Evolutionary conservation across 495 filamentous ascomycete genomes (phyloP), one percentile per base, ranked within the genome.

Genomic region (Hyaloscypha bicolor): DNA sequence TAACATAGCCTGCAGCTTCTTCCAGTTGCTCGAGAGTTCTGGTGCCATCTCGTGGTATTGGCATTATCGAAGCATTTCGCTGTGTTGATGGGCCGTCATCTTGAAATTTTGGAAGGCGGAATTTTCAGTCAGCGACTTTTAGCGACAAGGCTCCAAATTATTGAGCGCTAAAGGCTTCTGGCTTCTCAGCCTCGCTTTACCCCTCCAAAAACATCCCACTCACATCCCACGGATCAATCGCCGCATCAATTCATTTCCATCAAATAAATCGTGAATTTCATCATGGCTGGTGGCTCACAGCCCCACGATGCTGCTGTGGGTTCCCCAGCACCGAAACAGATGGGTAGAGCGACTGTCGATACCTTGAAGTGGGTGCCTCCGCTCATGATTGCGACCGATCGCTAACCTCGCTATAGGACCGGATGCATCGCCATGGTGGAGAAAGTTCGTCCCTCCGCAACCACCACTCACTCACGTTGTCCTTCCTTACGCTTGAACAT

Each of bases 1-100:
- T 62, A 91, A 78, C 42, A 82, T 83, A 66, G 79, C 85, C 81
- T 91, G 88, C 65, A 92, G 82, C 76, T 87, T 91, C 73, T 91
- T 90, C 89, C 90, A 93, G 78, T 93, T 93, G 65, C 82, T 82
- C 2, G 83, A 86, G 37, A 86, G 76, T 60, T 80, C 70, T 12
- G 70, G 70, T 19, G 70, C 69, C 72, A 74, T 74, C 62, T 65
- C 64, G 62, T 69, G 66, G 62, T 45, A 8, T 3, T 66, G 21
- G 21, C 61, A 32, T 56, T 60, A 63, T 65, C 39, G 60, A 30
- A 58, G 42, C 55, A 58, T 60, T 25, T 60, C 32, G 30, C 21
- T 25, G 22, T 32, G 52, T 29, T 62, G 65, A 51, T 19, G 16
- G 14, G 35, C 31, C 30, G 53, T 65, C 35, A 19, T 30, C 53